phyloP scores from a whole-genome alignment of 177 flowering plant genomes.

The Vitis hybrid region DNA sequence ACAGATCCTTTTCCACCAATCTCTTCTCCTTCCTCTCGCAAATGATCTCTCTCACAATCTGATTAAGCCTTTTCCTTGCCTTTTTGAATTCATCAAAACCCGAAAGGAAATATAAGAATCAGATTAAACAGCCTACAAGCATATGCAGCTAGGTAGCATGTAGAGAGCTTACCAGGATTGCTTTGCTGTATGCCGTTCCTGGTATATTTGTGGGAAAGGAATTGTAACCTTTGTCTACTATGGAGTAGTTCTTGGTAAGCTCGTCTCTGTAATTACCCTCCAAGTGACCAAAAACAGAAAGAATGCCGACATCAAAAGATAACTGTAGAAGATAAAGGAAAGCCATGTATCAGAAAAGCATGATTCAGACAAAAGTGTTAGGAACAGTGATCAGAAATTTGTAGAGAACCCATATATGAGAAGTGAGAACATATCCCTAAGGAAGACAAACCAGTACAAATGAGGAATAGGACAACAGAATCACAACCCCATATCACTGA shows the following conservation, averaged over 20 bases:
- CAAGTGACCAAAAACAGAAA: conserved; percentile 58
- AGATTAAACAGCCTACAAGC: not conserved
- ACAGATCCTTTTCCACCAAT: conserved; percentile 32
- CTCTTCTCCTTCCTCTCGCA: conserved; percentile 44
- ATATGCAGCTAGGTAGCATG: no score
- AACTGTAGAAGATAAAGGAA: conserved; percentile 39
- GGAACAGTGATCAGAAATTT: not conserved
- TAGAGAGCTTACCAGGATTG: conserved; percentile 47
- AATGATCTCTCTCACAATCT: conserved; percentile 47
- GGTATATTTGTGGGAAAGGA: conserved; percentile 73
- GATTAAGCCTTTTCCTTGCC: conserved; percentile 52
- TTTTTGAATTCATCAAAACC: conserved; percentile 8
- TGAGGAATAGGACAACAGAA: conserved; percentile 6
- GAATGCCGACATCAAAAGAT: conserved; percentile 72
- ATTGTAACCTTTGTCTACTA: conserved; percentile 77
- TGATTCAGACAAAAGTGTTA: not conserved
- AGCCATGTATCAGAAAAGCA: conserved; percentile 1
- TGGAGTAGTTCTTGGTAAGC: conserved; percentile 56
- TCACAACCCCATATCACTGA: not conserved
- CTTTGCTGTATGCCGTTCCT: conserved; percentile 70
- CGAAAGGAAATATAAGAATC: not conserved
- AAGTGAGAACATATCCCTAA: not conserved
- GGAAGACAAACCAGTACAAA: not conserved
- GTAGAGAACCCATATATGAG: not conserved
- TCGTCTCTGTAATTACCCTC: conserved; percentile 39